phyloP scores from a whole-genome alignment of 768 basidiomycete genomes.

The Cubamyces lactineus region DNA sequence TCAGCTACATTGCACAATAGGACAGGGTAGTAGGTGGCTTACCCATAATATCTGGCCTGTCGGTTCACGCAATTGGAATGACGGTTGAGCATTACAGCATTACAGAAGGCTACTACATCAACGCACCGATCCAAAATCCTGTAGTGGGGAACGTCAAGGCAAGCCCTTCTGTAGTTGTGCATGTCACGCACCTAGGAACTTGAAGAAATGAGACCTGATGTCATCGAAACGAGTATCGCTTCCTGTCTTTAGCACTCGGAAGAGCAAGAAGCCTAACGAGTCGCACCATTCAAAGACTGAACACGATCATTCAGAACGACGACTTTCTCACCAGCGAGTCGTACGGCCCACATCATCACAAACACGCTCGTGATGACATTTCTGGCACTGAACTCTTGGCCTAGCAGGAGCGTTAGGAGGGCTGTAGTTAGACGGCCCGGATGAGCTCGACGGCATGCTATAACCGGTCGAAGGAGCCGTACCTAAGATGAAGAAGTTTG shows the following conservation, averaged over 20 bases:
- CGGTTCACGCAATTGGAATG: background rate
- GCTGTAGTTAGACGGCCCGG: slow-evolving; percentile 39
- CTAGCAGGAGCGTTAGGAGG: slow-evolving; percentile 60
- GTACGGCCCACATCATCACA: slow-evolving; percentile 69
- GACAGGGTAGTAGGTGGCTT: slow-evolving; percentile 14
- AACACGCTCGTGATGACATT: slow-evolving; percentile 59
- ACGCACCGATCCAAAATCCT: slow-evolving; percentile 60
- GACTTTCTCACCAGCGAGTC: slow-evolving; percentile 49
- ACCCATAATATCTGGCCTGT: slow-evolving; percentile 67
- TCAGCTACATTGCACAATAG: too few relatives aligned
- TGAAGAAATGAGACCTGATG: slow-evolving; percentile 66
- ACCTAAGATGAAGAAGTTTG: slow-evolving; percentile 71
- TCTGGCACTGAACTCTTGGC: slow-evolving; percentile 62
- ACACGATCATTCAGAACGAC: background rate
- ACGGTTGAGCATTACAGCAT: too few relatives aligned
- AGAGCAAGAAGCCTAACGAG: slow-evolving; percentile 58
- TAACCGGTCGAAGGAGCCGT: background rate
- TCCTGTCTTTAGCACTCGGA: slow-evolving; percentile 69
- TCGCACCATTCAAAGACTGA: background rate
- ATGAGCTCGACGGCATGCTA: background rate
- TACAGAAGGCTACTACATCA: background rate
- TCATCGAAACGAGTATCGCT: slow-evolving; percentile 70
- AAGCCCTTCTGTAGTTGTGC: background rate
- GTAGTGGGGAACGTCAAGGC: background rate
- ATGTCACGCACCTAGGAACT: slow-evolving; percentile 50